Evolutionary conservation across 75 land plant species (phyloP), one percentile per base, ranked within the genome.

Genomic region (Ceratopteris richardii): DNA sequence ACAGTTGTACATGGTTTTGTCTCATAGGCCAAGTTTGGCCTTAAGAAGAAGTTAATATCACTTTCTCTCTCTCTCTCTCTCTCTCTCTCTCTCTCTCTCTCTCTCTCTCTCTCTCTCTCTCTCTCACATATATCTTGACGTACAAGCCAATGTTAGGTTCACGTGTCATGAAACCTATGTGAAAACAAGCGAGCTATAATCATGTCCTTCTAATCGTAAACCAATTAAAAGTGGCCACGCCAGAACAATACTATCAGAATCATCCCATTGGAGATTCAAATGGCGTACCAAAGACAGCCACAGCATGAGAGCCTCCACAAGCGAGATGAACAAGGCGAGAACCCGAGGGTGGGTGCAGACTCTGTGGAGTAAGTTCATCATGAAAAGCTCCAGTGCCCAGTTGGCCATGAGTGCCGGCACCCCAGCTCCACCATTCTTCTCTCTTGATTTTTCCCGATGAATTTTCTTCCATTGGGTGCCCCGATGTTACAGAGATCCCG

Each of bases 401-500:
- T 60, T 93, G 98, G 22, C 95, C 98, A 1, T 85, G 90, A 13
- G 90, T 78, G 18, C 95, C 95, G 10, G 98, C 98, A 25, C 98
- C 98, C 98, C 98, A 93, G 59, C 96, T 89, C 96, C 95, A 85
- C 19, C 66, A 54, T 30, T 54, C 57, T 14, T 3, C 29, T 36
- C 44, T 59, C 40, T 26, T 3, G n/a, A n/a, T n/a, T 33, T 33
- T 9, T 33, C 37, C 37, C 9, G 7, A 3, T 33, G 7, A 3
- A 33, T 9, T 33, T 33, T 9, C 37, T 9, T 33, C 37, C 37
- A 33, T 33, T 33, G 37, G 37, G n/a, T n/a, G n/a, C n/a, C n/a
- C n/a, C n/a, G n/a, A n/a, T n/a, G n/a, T n/a, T n/a, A n/a, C n/a
- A n/a, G n/a, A n/a, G n/a, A n/a, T n/a, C n/a, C n/a, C n/a, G n/a